Percentiles rank a stretch among this genome's conserved stretches.
Evolutionary conservation across 106 monocot genomes (phyloP).

Genomic region (Ottelia alismoides): DNA sequence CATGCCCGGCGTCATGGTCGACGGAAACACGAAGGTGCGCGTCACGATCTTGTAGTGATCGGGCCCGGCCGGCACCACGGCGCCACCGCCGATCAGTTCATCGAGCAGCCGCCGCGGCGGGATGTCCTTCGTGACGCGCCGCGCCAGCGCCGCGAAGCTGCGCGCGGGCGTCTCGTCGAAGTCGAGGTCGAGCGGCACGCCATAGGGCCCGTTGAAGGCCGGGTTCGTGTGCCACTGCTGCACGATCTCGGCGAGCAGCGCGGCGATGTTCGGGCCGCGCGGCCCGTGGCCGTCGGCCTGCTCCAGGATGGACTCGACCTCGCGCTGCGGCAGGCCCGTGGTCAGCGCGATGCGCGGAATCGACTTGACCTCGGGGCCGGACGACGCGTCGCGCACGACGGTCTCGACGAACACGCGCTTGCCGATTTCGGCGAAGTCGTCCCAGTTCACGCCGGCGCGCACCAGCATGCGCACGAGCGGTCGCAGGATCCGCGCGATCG

Average conservation of each 20-base stretch:
- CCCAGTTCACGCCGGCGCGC: background rate
- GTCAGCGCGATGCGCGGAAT: no score
- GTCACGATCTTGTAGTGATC: background rate
- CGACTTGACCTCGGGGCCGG: no score
- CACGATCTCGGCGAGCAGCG: background rate
- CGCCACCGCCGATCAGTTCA: background rate
- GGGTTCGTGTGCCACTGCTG: background rate
- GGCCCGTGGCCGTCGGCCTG: no score
- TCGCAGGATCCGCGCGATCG: background rate
- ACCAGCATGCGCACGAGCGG: background rate
- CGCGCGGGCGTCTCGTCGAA: no score
- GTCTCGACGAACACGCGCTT: background rate
- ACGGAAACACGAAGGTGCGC: background rate
- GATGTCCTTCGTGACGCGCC: background rate
- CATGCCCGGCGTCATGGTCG: background rate
- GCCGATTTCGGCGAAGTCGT: background rate
- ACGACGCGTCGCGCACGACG: no score
- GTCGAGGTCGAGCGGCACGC: background rate
- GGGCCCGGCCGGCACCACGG: no score
- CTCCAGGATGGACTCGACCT: no score
- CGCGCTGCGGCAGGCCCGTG: no score
- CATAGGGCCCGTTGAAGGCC: background rate
- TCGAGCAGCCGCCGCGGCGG: no score
- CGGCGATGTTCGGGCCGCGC: no score
- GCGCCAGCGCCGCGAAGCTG: background rate